These are phyloP conservation scores for Aspergillus cristatus DNA, from an alignment of 495 filamentous ascomycete species.

Conservation along the genomic window DNA sequence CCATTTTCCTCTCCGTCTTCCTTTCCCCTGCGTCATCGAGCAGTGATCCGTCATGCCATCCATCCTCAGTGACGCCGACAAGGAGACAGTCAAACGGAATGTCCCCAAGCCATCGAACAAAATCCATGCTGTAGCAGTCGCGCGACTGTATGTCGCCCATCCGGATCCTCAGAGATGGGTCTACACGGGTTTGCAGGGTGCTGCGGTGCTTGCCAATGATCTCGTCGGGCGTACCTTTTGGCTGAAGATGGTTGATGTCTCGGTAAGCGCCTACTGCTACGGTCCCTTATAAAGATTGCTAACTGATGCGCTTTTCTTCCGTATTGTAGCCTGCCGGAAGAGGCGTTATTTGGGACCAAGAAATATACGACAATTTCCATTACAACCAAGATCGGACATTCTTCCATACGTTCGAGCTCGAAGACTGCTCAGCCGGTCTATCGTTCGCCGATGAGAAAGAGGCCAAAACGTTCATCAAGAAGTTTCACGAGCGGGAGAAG, in stretches of 20 bases:
- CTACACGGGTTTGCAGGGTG: conserved; percentile 89
- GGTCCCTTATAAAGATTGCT: neutral
- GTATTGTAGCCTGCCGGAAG: conserved; percentile 55
- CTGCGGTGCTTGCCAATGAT: conserved; percentile 88
- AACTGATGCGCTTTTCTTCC: conserved; percentile 12
- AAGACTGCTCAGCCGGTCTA: conserved; percentile 79
- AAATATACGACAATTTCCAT: conserved; percentile 86
- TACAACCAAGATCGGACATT: conserved; percentile 96
- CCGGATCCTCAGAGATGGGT: conserved; percentile 83
- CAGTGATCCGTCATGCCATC: conserved; percentile 59
- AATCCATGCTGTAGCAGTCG: conserved; percentile 88
- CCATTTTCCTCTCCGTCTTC: too few species aligned
- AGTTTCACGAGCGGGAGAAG: conserved; percentile 90
- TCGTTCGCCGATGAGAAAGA: conserved; percentile 96
- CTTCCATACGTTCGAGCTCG: conserved; percentile 94
- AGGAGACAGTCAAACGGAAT: conserved; percentile 81
- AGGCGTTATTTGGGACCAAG: conserved; percentile 97
- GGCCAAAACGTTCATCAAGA: conserved; percentile 87
- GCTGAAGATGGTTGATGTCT: conserved; percentile 94
- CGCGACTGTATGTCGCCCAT: conserved; percentile 87
- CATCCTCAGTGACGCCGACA: conserved; percentile 82
- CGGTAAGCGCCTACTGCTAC: conserved; percentile 47
- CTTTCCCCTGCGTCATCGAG: too few species aligned
- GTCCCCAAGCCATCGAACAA: conserved; percentile 92
- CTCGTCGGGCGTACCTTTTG: conserved; percentile 91